Conservation (phyloP, 139 green algal genomes). For the Diplosphaera chodatii region DNA sequence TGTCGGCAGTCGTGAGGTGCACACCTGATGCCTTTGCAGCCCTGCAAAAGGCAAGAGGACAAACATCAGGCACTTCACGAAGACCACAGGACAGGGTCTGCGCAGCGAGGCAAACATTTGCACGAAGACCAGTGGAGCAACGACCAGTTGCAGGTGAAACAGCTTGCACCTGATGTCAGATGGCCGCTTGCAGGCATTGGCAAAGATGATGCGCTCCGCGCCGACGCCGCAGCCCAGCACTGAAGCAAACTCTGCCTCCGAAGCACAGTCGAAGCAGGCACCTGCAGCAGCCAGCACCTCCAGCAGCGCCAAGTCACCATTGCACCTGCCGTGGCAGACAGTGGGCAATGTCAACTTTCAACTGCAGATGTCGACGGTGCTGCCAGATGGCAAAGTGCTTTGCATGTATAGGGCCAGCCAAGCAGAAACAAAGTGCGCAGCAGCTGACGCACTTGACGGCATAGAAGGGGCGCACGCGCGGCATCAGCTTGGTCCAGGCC, state of each 20-base stretch:
- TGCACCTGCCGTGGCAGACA: slow-evolving; percentile 94
- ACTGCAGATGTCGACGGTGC: too few species aligned
- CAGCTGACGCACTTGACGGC: slow-evolving; percentile 22
- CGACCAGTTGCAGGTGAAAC: too few species aligned
- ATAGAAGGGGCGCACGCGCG: slow-evolving; percentile 87
- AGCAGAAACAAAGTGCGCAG: too few species aligned
- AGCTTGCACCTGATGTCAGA: slow-evolving; percentile 68
- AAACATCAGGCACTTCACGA: too few species aligned
- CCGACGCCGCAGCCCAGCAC: slow-evolving; percentile 74
- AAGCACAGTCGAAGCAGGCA: slow-evolving; percentile 93
- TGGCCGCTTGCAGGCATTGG: slow-evolving; percentile 90
- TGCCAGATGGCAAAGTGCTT: too few species aligned
- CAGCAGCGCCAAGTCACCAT: slow-evolving; percentile 81
- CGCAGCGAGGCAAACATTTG: too few species aligned
- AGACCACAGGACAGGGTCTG: too few species aligned
- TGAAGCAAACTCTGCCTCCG: slow-evolving; percentile 54
- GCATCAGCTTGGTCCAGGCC: slow-evolving; percentile 75
- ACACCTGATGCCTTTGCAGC: neutral
- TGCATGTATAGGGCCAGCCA: too few species aligned
- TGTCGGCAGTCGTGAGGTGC: slow-evolving; percentile 78
- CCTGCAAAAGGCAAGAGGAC: too few species aligned
- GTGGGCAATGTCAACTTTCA: too few species aligned
- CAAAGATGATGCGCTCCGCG: slow-evolving; percentile 82
- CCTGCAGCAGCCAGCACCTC: slow-evolving; percentile 75
- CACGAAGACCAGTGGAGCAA: too few species aligned